Conservation (phyloP, 306 rosid genomes). For the Sphenostylis stenocarpa region DNA sequence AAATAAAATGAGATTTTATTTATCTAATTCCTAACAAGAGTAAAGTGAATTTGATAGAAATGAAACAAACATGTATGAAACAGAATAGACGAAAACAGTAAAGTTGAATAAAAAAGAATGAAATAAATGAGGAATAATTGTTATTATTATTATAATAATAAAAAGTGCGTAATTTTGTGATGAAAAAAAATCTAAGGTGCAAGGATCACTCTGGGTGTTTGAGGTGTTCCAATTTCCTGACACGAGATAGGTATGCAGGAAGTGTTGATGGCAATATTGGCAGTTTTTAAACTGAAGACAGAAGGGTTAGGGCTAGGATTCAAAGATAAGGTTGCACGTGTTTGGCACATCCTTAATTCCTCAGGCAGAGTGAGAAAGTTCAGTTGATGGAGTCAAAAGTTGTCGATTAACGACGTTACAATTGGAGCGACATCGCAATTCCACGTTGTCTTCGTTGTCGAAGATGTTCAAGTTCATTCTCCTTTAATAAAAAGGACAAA, state of each 20-base stretch:
- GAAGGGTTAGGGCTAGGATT: neutral
- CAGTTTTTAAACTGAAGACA: neutral
- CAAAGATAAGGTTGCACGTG: neutral
- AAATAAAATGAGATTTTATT: too few relatives aligned
- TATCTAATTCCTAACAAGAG: neutral
- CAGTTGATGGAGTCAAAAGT: neutral
- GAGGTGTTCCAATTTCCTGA: neutral
- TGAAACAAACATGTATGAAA: too few relatives aligned
- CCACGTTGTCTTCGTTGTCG: too few relatives aligned
- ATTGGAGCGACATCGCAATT: neutral
- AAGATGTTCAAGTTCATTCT: neutral
- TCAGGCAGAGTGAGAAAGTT: neutral
- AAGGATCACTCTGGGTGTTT: neutral
- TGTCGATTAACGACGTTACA: neutral
- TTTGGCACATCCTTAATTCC: neutral
- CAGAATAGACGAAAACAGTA: too few relatives aligned
- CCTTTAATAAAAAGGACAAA: constrained; percentile 31
- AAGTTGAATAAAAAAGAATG: too few relatives aligned
- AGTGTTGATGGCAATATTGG: constrained; percentile 4
- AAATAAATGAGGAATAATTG: too few relatives aligned
- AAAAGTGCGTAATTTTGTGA: too few relatives aligned
- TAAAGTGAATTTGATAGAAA: too few relatives aligned
- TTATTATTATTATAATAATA: too few relatives aligned
- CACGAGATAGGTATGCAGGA: neutral
- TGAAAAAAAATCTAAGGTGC: too few relatives aligned